These are phyloP conservation scores for Phylloporus sp. DNA, from an alignment of 1,284 basidiomycete genomes.

Conservation along the genomic window DNA sequence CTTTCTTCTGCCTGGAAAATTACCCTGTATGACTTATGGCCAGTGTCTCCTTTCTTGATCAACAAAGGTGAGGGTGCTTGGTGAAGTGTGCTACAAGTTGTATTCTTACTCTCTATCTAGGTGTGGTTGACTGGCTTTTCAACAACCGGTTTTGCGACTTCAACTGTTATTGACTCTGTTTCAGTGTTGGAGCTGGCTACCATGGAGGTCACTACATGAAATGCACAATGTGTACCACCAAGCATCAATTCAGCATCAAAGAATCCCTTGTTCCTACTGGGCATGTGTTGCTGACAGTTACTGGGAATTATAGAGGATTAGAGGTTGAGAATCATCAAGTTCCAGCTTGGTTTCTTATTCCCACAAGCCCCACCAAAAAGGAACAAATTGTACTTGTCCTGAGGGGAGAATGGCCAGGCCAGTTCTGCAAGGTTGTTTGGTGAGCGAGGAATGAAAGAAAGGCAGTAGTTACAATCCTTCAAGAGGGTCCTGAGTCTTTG, in stretches of 20 bases:
- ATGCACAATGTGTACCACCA: too few species aligned
- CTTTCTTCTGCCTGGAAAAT: conserved; percentile 3
- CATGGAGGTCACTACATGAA: not conserved
- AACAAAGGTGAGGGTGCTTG: conserved; percentile 5
- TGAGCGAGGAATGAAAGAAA: too few species aligned
- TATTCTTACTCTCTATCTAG: too few species aligned
- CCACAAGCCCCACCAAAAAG: conserved; percentile 3
- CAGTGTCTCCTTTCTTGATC: not conserved
- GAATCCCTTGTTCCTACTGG: not conserved
- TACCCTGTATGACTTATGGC: not conserved
- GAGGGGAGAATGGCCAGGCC: not conserved
- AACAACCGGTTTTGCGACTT: conserved; percentile 2
- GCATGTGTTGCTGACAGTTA: not conserved
- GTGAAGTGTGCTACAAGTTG: too few species aligned
- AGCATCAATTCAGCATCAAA: not conserved
- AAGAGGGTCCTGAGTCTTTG: too few species aligned
- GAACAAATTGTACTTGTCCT: conserved; percentile 1
- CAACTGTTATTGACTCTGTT: not conserved
- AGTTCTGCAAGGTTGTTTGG: not conserved
- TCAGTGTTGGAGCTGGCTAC: conserved; percentile 1
- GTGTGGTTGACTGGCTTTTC: not conserved
- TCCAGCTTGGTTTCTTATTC: not conserved
- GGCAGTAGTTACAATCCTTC: too few species aligned
- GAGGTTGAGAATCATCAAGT: not conserved
- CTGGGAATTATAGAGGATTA: not conserved